These are phyloP conservation scores for Fusarium staphyleae DNA, from an alignment of 2,329 filamentous ascomycete species.

Conservation along the genomic window DNA sequence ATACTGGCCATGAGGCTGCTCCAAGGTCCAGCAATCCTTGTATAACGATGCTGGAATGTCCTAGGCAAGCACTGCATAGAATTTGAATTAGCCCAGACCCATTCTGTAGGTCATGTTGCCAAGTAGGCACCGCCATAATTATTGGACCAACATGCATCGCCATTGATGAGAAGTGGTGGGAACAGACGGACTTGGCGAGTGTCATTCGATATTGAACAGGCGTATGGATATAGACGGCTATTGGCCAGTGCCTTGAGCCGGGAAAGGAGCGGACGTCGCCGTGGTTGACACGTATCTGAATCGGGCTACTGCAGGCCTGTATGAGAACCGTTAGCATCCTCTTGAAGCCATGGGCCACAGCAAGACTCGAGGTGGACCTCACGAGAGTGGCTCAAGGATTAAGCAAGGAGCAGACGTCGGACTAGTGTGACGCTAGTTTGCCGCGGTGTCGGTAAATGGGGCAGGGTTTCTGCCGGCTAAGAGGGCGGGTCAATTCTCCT, in stretches of 20 bases:
- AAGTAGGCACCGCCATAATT: conserved; percentile 18
- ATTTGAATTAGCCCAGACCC: too few species aligned
- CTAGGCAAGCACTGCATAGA: too few species aligned
- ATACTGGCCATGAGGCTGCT: background rate
- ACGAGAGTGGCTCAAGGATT: conserved; percentile 11
- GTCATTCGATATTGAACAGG: conserved; percentile 9
- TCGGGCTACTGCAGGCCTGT: conserved; percentile 34
- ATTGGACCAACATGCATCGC: conserved; percentile 11
- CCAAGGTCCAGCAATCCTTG: background rate
- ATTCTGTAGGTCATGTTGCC: too few species aligned
- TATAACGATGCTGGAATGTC: background rate
- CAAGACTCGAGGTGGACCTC: background rate
- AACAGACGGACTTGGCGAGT: conserved; percentile 6
- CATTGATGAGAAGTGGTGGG: background rate
- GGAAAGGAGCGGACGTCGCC: background rate
- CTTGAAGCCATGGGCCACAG: conserved; percentile 12
- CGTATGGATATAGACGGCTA: background rate
- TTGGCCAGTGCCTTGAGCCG: background rate
- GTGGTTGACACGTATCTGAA: conserved; percentile 24
- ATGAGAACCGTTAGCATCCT: conserved; percentile 35
- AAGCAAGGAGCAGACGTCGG: conserved; percentile 18
- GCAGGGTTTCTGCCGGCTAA: conserved; percentile 14
- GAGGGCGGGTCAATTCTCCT: conserved; percentile 18
- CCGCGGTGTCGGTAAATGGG: conserved; percentile 38
- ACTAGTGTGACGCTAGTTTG: conserved; percentile 28